Percentiles rank a stretch among this genome's conserved stretches.
Conservation (phyloP, 2,329 filamentous ascomycete species). For the Esteya vermicola region DNA sequence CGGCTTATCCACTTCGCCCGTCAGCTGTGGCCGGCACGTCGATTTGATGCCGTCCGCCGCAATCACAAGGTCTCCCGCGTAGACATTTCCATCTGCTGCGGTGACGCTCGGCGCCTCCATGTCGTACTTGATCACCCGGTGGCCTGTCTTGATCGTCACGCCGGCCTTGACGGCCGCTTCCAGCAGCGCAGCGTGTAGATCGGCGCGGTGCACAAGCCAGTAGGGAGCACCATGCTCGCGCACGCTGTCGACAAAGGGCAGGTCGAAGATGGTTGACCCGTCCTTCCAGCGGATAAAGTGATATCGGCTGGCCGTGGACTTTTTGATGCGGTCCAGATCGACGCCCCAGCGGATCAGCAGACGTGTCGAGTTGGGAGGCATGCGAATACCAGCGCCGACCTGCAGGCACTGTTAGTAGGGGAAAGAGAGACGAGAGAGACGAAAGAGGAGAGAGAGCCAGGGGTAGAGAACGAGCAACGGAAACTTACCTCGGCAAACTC, state of each 20-base stretch:
- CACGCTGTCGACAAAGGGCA: slow-evolving; percentile 11
- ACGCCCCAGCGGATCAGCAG: slow-evolving; percentile 17
- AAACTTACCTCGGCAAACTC: slow-evolving; percentile 7
- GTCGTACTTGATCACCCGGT: slow-evolving; percentile 14
- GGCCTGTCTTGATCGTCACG: slow-evolving; percentile 11
- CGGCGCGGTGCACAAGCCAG: slow-evolving; percentile 20
- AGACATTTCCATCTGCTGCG: slow-evolving; percentile 10
- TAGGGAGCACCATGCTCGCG: slow-evolving; percentile 18
- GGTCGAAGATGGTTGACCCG: slow-evolving; percentile 1
- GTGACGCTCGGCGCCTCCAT: slow-evolving; percentile 10
- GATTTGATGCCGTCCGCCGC: slow-evolving; percentile 17
- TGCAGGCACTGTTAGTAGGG: background rate
- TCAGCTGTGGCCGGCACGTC: slow-evolving; percentile 12
- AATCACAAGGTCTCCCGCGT: slow-evolving; percentile 12
- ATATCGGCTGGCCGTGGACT: background rate
- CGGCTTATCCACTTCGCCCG: slow-evolving; percentile 12
- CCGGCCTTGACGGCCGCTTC: slow-evolving; percentile 12
- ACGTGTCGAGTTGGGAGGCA: slow-evolving; percentile 18
- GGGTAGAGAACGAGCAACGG: too few relatives aligned
- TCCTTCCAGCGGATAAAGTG: slow-evolving; percentile 5
- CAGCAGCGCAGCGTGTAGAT: slow-evolving; percentile 17
- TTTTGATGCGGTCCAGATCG: background rate
- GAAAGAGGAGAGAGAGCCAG: background rate
- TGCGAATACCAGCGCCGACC: slow-evolving; percentile 7
- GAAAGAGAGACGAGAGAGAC: background rate